Percentiles rank a stretch among this genome's conserved stretches.
These are phyloP conservation scores for Didymella pomorum DNA, from an alignment of 2,329 filamentous ascomycete genomes.

Conservation along the genomic window DNA sequence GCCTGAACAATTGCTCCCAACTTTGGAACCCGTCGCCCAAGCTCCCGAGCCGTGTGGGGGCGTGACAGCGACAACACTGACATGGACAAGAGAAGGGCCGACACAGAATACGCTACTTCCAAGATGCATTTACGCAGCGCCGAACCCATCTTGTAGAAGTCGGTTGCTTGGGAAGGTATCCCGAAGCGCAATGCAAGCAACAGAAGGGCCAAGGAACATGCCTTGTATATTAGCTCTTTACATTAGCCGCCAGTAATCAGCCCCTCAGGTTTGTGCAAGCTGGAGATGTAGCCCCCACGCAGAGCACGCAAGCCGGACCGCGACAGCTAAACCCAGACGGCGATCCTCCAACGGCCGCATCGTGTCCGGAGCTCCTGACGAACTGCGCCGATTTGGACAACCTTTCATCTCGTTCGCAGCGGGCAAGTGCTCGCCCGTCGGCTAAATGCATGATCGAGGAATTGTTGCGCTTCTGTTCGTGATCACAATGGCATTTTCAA, in stretches of 20 bases:
- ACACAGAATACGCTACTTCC: constrained; percentile 10
- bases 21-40: constrained; percentile 11
- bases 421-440: constrained; percentile 8
- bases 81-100: constrained; percentile 9
- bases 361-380: neutral
- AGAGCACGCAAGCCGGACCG: constrained; percentile 14
- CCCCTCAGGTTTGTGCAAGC: constrained; percentile 18
- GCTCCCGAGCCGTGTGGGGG: constrained; percentile 17
- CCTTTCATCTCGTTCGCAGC: constrained; percentile 7
- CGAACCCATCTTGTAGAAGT: neutral
- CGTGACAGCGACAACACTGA: neutral
- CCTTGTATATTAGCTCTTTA: constrained; percentile 1
- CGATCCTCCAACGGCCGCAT: constrained; percentile 19
- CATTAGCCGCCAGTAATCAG: constrained; percentile 3
- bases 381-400: neutral
- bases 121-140: constrained; percentile 7
- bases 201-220: constrained; percentile 1
- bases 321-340: constrained; percentile 14
- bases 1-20: constrained; percentile 11
- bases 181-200: constrained; percentile 8
- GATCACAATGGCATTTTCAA: neutral
- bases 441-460: constrained; percentile 5
- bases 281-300: constrained; percentile 17
- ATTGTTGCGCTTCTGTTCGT: neutral
- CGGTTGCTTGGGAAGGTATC: constrained; percentile 12